Conservation (phyloP, 2,329 filamentous ascomycete species). For the Xylariaceae sp. region DNA sequence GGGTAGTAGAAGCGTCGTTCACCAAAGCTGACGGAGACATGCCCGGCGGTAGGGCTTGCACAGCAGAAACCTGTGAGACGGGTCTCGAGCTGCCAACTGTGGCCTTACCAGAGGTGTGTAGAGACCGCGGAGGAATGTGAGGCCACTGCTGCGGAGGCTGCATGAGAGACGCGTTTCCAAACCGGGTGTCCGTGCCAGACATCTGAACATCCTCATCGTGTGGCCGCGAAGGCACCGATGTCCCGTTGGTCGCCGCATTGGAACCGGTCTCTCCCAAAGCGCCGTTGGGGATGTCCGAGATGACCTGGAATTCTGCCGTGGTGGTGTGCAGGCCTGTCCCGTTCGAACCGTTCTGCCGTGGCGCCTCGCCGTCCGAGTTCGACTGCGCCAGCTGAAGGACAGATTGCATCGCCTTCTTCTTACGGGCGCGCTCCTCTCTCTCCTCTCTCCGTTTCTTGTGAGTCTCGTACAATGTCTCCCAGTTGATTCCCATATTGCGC, state of each 20-base stretch:
- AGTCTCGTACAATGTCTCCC: constrained; percentile 73
- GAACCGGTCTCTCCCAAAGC: constrained; percentile 37
- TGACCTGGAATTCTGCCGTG: constrained; percentile 48
- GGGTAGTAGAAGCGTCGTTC: constrained; percentile 93
- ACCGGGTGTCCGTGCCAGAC: constrained; percentile 45
- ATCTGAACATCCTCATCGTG: constrained; percentile 56
- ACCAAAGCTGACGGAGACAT: constrained; percentile 54
- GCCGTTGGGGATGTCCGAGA: constrained; percentile 57
- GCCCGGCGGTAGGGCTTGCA: constrained; percentile 53
- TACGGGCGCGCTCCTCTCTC: constrained; percentile 54
- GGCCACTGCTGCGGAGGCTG: constrained; percentile 43
- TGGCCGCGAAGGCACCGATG: constrained; percentile 43
- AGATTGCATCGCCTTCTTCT: constrained; percentile 57
- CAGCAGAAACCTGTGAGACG: constrained; percentile 58
- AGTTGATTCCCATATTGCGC: constrained; percentile 55
- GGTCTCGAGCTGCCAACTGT: constrained; percentile 46
- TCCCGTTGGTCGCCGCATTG: constrained; percentile 49
- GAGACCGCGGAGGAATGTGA: constrained; percentile 24
- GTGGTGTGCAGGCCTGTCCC: constrained; percentile 45
- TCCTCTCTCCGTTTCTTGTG: constrained; percentile 61
- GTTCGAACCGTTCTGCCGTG: constrained; percentile 37
- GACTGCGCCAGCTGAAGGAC: constrained; percentile 45
- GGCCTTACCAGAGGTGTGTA: constrained; percentile 35
- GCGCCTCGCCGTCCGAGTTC: constrained; percentile 48
- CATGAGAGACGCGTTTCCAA: constrained; percentile 42